Base-by-base conservation (phyloP, 345 rosid genomes). In the Bretschneidera sinensis region DNA sequence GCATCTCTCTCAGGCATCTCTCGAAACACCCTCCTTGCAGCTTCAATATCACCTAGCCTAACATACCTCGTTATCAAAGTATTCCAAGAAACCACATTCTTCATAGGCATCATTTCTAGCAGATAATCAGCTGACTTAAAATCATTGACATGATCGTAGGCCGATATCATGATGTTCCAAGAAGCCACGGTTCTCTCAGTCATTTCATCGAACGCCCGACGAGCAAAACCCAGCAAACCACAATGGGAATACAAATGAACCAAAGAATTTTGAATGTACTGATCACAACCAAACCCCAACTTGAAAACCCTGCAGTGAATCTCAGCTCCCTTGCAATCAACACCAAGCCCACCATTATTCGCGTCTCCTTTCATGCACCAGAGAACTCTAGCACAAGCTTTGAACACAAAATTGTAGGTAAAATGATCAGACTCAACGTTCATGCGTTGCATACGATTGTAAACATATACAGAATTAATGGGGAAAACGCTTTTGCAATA, bases 61-160 rank as follows among this genome's bases (percentile, higher is more conserved):
- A 61, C 54, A 11, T 65, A 57, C 16, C 64, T 24, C 0, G 24
- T 13, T 11, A 78, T 65, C 71, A 71, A 31, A 9, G 53, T 51
- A 63, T 78, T 78, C 67, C 76, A 78, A 4, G 70, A 61, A 51
- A 65, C 71, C 53, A 71, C 74, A 43, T 67, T 74, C 43, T 70
- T 68, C 9, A 18, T 28, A 10, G 28, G 55, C 70, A 74, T 65
- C 24, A 7, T 24, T 43, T 33, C 59, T 0, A 69, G 55, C 24
- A 70, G 65, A n/a, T n/a, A 14, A 53, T 70, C 65, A 5, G 74
- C 74, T 0, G 61, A 54, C 8, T 31, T 43, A 5, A 59, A 64
- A 24, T 70, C 65, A 22, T 68, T 68, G 2, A 24, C 57, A 19
- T 48, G 59, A 54, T 70, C 65, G n/a, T 63, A 64, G 18, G 69